Evolutionary conservation across 345 rosid genomes (phyloP), one percentile per base, ranked within the genome.

Genomic region (Citrus hindsii): DNA sequence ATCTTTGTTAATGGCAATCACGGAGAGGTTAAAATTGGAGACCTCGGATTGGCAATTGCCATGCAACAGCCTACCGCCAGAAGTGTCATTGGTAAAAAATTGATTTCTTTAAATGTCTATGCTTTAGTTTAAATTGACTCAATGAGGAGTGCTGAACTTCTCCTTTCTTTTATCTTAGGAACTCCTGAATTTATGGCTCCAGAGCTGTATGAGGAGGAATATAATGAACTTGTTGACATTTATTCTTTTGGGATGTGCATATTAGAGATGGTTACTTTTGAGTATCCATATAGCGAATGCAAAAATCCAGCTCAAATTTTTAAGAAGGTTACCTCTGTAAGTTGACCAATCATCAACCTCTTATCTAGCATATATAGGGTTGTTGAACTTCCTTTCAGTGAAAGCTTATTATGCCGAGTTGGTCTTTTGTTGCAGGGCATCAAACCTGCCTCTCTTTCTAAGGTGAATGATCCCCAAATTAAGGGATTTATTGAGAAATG

Each of bases 131-230:
- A 22, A 51, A 55, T 59, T 24, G 51, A 33, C 21, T 77, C 16
- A 59, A 53, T 22, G n/a, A 68, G 35, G 33, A 53, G 56, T 69
- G 19, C 38, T 35, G 60, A 68, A 10, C 12, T 55, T 63, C 21
- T n/a, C 19, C 60, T n/a, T 56, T 81, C 37, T 71, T 32, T 37
- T 62, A 38, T 67, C 37, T 33, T 72, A 85, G 87, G 95, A 69
- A 91, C 95, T 75, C 95, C 95, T 22, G 93, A 91, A 76, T 91
- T 89, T 77, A 91, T 91, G 95, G 93, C 93, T 61, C 93, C 92
- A 0, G 95, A 88, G 86, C 90, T 91, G 55, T 91, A 91, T 67
- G 93, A 91, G 67, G 95, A 91, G 86, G 93, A 88, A 79, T 91
- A 90, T 74, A 90, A 88, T 74, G 93, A 91, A 73, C 95, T 91